phyloP scores from a whole-genome alignment of 108 stramenopile species.

The Mediolabrus comicus region DNA sequence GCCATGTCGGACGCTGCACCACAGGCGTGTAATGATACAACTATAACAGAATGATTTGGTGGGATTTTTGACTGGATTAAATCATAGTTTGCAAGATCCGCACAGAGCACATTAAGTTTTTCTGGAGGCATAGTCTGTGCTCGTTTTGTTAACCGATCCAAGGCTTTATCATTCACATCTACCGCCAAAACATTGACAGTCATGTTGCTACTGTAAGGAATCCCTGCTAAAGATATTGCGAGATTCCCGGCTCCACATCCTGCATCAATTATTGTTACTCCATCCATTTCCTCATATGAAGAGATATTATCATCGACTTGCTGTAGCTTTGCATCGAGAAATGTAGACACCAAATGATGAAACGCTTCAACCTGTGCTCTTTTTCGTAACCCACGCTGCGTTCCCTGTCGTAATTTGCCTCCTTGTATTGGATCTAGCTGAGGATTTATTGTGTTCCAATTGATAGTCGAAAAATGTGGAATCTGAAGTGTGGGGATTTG shows the following conservation, averaged over 20 bases:
- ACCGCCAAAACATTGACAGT: constrained; percentile 28
- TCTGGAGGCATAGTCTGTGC: not conserved
- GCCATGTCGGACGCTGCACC: constrained; percentile 48
- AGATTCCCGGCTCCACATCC: constrained; percentile 43
- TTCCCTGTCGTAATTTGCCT: constrained; percentile 13
- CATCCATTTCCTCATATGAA: not conserved
- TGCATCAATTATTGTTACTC: constrained; percentile 35
- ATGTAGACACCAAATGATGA: constrained; percentile 11
- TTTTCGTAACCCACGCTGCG: constrained; percentile 31
- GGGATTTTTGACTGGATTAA: constrained; percentile 22
- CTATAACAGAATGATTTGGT: constrained; percentile 21
- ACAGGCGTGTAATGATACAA: constrained; percentile 42
- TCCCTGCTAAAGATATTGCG: constrained; percentile 27
- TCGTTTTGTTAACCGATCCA: constrained; percentile 12
- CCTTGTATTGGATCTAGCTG: constrained; percentile 37
- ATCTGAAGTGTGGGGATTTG: constrained; percentile 13
- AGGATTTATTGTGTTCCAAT: constrained; percentile 22
- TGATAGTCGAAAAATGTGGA: constrained; percentile 11
- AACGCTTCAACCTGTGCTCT: constrained; percentile 41
- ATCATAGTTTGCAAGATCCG: constrained; percentile 32
- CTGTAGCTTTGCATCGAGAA: constrained; percentile 11
- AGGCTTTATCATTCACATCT: constrained; percentile 32
- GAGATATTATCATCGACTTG: not conserved
- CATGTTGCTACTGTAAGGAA: constrained; percentile 2
- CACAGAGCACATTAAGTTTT: constrained; percentile 15